These are phyloP conservation scores for Lentinula guzmanii DNA, from an alignment of 768 basidiomycete genomes.

Conservation along the genomic window DNA sequence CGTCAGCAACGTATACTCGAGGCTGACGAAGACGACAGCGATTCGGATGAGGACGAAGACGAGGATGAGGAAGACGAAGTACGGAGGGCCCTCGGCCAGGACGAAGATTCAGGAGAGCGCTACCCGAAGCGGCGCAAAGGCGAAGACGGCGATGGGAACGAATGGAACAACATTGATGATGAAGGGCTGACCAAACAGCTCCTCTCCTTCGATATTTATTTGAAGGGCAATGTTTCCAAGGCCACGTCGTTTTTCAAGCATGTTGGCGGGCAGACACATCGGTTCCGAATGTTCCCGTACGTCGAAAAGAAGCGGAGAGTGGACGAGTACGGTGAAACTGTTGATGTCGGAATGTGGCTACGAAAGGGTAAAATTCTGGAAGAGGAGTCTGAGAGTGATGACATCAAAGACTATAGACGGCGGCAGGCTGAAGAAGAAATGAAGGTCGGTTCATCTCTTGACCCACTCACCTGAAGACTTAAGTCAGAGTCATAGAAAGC, in stretches of 20 bases:
- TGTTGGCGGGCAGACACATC: conserved; percentile 59
- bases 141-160: conserved; percentile 45
- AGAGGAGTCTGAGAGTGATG: conserved; percentile 82
- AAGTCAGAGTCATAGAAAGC: conserved; percentile 46
- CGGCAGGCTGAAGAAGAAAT: conserved; percentile 75
- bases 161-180: conserved; percentile 73
- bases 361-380: conserved; percentile 87
- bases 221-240: conserved; percentile 93
- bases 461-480: conserved; percentile 4
- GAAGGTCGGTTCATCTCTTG: conserved; percentile 43
- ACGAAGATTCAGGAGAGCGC: conserved; percentile 26
- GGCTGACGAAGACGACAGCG: conserved; percentile 88
- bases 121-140: conserved; percentile 34
- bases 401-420: conserved; percentile 65
- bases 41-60: conserved; percentile 65
- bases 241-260: conserved; percentile 85
- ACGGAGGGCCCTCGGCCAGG: conserved; percentile 46
- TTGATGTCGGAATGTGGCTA: conserved; percentile 96
- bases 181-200: conserved; percentile 69
- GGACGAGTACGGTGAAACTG: conserved; percentile 92
- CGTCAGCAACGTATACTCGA: conserved; percentile 87
- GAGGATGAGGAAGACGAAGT: conserved; percentile 62
- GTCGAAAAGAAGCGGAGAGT: conserved; percentile 89
- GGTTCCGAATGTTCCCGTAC: conserved; percentile 97
- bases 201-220: conserved; percentile 91